Evolutionary conservation across 202 grass and related monocot species (phyloP).

Genomic region (Setaria viridis): DNA sequence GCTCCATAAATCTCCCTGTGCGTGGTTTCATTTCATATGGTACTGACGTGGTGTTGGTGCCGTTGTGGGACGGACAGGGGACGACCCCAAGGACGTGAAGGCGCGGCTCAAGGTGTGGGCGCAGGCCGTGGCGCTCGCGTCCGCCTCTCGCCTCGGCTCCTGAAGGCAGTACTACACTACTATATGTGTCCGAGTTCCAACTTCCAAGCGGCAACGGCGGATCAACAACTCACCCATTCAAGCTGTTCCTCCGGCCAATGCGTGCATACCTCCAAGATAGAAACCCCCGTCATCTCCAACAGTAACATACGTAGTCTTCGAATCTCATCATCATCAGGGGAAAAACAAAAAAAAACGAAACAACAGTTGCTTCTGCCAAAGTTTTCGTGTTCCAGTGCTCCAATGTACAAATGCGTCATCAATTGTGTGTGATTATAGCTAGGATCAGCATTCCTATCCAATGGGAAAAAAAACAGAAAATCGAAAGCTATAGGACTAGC

Average conservation of each 20-base stretch:
- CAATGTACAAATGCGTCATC: neutral
- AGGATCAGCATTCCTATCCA: neutral
- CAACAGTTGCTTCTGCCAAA: neutral
- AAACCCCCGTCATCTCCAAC: neutral
- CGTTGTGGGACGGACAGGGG: slow-evolving; percentile 35
- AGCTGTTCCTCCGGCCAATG: neutral
- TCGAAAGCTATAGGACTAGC: neutral
- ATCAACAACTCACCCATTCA: neutral
- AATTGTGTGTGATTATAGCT: neutral
- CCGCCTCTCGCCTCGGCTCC: slow-evolving; percentile 53
- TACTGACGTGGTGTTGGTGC: neutral
- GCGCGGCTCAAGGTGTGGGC: slow-evolving; percentile 79
- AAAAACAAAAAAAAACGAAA: neutral
- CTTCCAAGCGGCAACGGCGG: neutral
- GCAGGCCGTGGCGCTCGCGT: slow-evolving; percentile 67
- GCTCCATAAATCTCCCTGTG: neutral
- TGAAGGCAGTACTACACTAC: neutral
- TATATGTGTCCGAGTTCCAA: no score
- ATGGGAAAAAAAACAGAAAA: neutral
- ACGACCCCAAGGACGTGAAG: slow-evolving; percentile 77
- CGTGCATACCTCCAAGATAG: neutral
- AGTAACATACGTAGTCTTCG: neutral
- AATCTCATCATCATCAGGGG: neutral
- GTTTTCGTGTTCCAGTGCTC: neutral
- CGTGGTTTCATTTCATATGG: neutral